Evolutionary conservation across 441 rosid species (phyloP).

Genomic region (Corymbia calophylla): DNA sequence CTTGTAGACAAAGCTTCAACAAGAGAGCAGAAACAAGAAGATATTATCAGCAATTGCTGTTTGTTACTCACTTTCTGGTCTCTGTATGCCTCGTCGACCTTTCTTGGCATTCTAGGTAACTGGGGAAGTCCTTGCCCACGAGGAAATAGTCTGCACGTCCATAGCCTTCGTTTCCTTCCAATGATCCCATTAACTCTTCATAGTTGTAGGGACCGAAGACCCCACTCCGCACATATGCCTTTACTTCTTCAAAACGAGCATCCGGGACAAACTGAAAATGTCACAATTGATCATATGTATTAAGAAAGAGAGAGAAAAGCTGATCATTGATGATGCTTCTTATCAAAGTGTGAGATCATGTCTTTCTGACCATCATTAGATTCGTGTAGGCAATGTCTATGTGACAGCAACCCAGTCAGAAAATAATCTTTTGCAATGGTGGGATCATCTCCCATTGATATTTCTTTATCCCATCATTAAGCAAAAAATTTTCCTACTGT

Average conservation of each 20-base stretch:
- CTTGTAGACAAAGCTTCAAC: background rate
- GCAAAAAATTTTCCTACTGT: background rate
- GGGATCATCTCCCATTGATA: background rate
- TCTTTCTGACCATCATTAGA: background rate
- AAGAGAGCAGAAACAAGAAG: background rate
- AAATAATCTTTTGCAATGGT: background rate
- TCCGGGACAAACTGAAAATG: slow-evolving; percentile 67
- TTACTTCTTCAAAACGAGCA: slow-evolving; percentile 79
- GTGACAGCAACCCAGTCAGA: background rate
- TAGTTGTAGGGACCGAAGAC: slow-evolving; percentile 65
- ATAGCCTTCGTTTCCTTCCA: slow-evolving; percentile 93
- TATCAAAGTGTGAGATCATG: background rate
- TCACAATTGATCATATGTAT: background rate
- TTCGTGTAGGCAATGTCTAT: background rate
- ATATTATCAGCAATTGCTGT: background rate
- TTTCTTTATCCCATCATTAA: background rate
- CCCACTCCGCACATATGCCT: slow-evolving; percentile 61
- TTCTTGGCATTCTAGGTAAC: slow-evolving; percentile 89
- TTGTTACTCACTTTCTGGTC: slow-evolving; percentile 50
- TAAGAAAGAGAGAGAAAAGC: background rate
- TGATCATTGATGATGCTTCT: background rate
- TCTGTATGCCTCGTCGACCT: slow-evolving; percentile 73
- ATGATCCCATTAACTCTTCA: slow-evolving; percentile 69
- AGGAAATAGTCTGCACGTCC: slow-evolving; percentile 93
- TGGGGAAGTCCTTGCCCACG: slow-evolving; percentile 92